Conservation (phyloP, 805 yeast genomes). For the Sugiyamaella qingdaonensis region DNA sequence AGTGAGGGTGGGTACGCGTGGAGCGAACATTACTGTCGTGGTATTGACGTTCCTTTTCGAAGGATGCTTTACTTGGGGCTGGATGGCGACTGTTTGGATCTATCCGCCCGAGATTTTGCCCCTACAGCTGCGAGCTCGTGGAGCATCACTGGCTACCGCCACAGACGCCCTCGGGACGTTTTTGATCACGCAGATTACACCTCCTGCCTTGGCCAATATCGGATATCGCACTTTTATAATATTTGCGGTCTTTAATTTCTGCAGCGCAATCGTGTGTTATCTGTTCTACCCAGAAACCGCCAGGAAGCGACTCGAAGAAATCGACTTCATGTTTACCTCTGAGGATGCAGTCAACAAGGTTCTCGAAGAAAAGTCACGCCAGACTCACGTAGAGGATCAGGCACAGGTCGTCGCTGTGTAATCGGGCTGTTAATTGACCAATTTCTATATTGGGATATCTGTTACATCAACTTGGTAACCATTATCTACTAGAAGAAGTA, state of each 20-base stretch:
- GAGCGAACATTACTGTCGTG: slow-evolving; percentile 3
- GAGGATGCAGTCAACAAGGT: background rate
- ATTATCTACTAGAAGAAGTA: too few relatives aligned
- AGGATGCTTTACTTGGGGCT: slow-evolving; percentile 31
- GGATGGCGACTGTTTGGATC: slow-evolving; percentile 55
- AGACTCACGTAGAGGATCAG: background rate
- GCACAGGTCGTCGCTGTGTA: too few relatives aligned
- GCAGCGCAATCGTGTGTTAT: slow-evolving; percentile 37
- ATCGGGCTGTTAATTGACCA: too few relatives aligned
- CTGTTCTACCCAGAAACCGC: slow-evolving; percentile 67
- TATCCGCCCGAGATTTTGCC: slow-evolving; percentile 63
- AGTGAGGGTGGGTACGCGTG: slow-evolving; percentile 1
- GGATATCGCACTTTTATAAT: slow-evolving; percentile 33
- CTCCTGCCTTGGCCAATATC: slow-evolving; percentile 52
- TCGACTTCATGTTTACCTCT: slow-evolving; percentile 51
- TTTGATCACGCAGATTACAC: slow-evolving; percentile 35
- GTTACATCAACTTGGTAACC: too few relatives aligned
- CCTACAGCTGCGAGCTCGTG: slow-evolving; percentile 55
- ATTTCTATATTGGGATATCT: too few relatives aligned
- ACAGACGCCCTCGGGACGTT: slow-evolving; percentile 59
- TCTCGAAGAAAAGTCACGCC: background rate
- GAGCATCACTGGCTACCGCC: slow-evolving; percentile 9
- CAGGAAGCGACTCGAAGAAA: slow-evolving; percentile 64
- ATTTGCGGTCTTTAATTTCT: slow-evolving; percentile 42
- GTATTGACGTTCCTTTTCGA: slow-evolving; percentile 39